Percentiles rank a stretch among this genome's conserved stretches.
Conservation (phyloP, 176 grass and related monocot genomes). For the Aegilops longissima region DNA sequence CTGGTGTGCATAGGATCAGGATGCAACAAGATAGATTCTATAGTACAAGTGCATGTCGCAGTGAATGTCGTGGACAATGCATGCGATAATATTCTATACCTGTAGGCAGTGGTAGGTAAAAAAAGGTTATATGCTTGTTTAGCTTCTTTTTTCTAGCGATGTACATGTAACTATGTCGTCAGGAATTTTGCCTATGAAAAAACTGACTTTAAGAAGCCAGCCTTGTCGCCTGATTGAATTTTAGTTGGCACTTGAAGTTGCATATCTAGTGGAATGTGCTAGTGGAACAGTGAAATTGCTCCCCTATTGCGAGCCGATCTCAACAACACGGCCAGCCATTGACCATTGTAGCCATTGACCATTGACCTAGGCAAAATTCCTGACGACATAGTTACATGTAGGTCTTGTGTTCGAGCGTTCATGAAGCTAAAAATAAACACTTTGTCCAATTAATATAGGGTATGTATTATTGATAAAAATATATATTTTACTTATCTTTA, state of each 20-base stretch:
- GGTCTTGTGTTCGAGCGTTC: no score
- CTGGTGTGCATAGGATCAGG: slow-evolving; percentile 6
- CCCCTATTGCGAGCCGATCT: no score
- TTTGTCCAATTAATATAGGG: no score
- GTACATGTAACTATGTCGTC: neutral
- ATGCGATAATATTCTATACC: neutral
- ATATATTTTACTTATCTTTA: no score
- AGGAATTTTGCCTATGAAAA: slow-evolving; percentile 25
- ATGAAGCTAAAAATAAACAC: no score
- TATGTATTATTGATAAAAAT: no score
- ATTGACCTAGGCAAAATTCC: no score
- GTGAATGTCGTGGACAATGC: slow-evolving; percentile 19
- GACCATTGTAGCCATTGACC: no score
- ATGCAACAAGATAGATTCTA: neutral
- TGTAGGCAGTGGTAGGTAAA: slow-evolving; percentile 21
- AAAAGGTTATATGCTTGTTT: neutral
- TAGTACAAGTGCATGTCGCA: slow-evolving; percentile 5
- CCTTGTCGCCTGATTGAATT: neutral
- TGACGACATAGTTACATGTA: no score
- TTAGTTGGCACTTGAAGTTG: neutral
- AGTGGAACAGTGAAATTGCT: neutral
- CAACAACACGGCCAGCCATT: neutral
- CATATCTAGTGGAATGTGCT: neutral
- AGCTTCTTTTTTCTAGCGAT: neutral
- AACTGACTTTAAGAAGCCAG: neutral